phyloP scores from a whole-genome alignment of 306 rosid genomes.

The Benincasa hispida region DNA sequence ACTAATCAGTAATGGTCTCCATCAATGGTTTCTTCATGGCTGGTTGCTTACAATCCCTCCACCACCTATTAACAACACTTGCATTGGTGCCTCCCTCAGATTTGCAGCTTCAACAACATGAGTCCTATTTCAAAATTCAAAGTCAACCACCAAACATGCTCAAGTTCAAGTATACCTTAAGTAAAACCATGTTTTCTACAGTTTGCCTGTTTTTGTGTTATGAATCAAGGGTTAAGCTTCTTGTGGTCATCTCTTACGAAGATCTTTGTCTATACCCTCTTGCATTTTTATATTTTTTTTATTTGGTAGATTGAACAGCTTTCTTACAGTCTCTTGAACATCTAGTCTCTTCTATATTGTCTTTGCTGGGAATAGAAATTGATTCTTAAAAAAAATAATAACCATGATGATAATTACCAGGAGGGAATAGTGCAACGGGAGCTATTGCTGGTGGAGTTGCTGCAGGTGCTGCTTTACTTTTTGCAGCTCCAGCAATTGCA shows the following conservation, averaged over 20 bases:
- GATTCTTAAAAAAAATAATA: not conserved
- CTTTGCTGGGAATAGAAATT: not conserved
- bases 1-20: no score
- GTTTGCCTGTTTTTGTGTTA: not conserved
- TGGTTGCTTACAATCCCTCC: no score
- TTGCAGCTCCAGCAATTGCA: conserved; percentile 98
- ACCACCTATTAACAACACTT: no score
- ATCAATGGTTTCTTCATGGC: no score
- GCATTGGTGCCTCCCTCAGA: no score
- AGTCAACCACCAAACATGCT: not conserved
- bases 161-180: not conserved
- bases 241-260: not conserved
- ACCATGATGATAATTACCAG: conserved; percentile 26
- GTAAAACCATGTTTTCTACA: not conserved
- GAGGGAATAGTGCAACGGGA: conserved; percentile 80
- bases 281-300: not conserved
- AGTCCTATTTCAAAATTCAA: not conserved
- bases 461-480: conserved; percentile 93
- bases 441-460: conserved; percentile 99
- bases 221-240: not conserved
- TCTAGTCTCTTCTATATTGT: not conserved
- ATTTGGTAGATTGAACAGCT: not conserved
- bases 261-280: not conserved
- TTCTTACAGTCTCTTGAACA: not conserved
- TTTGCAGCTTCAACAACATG: no score